Conservation (phyloP, 805 yeast genomes). For the Ogataea parapolymorpha region DNA sequence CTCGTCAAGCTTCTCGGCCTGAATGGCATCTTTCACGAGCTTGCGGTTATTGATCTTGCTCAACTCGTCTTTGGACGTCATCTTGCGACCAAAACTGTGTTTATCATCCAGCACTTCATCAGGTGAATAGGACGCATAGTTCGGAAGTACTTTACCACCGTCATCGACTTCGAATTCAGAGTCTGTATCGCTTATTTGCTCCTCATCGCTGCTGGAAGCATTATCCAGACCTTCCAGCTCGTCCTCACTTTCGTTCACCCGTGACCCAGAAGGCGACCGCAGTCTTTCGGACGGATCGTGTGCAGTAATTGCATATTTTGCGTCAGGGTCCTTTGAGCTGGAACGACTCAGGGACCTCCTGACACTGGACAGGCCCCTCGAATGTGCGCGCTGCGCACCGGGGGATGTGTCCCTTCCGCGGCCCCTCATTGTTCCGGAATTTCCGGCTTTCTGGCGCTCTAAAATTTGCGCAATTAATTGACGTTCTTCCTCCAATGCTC, state of each 20-base stretch:
- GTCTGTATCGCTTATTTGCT: slow-evolving; percentile 57
- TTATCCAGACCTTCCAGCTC: slow-evolving; percentile 17
- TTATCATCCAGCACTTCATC: slow-evolving; percentile 8
- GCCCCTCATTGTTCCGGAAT: slow-evolving; percentile 15
- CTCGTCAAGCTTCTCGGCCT: slow-evolving; percentile 52
- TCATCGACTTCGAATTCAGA: slow-evolving; percentile 60
- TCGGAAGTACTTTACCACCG: slow-evolving; percentile 57
- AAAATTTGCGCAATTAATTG: slow-evolving; percentile 29
- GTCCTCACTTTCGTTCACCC: slow-evolving; percentile 10
- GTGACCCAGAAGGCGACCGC: slow-evolving; percentile 16
- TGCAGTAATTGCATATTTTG: slow-evolving; percentile 61
- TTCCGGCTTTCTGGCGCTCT: slow-evolving; percentile 24
- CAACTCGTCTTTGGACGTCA: slow-evolving; percentile 20
- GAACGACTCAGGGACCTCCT: slow-evolving; percentile 26
- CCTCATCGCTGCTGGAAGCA: slow-evolving; percentile 46
- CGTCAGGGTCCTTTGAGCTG: slow-evolving; percentile 19
- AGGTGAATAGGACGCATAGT: slow-evolving; percentile 40
- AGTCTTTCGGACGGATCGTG: slow-evolving; percentile 74
- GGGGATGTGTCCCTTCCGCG: slow-evolving; percentile 21
- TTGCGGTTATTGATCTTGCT: slow-evolving; percentile 24
- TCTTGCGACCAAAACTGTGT: slow-evolving; percentile 8
- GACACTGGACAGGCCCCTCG: slow-evolving; percentile 24
- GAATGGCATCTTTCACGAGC: slow-evolving; percentile 42
- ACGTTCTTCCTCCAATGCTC: slow-evolving; percentile 34
- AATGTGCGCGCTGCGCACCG: slow-evolving; percentile 11